A percentile compares a stretch with the other conserved stretches of the same genome.
phyloP scores from a whole-genome alignment of 2,329 filamentous ascomycete genomes.

The Aureobasidium sp. region DNA sequence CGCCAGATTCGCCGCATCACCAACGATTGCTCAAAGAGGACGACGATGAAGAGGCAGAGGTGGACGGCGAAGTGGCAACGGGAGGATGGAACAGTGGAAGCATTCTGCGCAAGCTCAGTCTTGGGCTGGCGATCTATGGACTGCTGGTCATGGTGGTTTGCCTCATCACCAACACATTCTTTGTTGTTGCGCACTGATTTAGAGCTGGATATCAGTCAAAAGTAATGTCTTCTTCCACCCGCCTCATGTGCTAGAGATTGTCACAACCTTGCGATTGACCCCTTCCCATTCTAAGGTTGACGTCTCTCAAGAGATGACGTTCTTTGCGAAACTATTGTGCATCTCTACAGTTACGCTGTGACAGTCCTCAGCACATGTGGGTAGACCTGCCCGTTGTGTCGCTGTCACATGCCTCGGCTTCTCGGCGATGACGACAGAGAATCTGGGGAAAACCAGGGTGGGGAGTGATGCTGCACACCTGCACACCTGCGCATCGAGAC shows the following conservation, averaged over 20 bases:
- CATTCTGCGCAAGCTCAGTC: constrained; percentile 62
- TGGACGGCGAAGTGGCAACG: constrained; percentile 30
- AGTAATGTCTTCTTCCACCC: not conserved
- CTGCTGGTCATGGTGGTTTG: constrained; percentile 84
- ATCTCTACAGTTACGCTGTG: too few relatives aligned
- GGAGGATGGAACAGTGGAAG: constrained; percentile 35
- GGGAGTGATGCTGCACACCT: not conserved
- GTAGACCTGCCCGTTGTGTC: not conserved
- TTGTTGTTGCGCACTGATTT: constrained; percentile 56
- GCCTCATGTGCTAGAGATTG: not conserved
- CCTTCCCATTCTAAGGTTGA: too few relatives aligned
- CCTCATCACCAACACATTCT: constrained; percentile 77
- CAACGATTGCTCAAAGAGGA: constrained; percentile 86
- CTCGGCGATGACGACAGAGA: not conserved
- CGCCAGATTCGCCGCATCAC: constrained; percentile 78
- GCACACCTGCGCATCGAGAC: not conserved
- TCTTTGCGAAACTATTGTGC: too few relatives aligned
- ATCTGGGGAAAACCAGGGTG: not conserved
- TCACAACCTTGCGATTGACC: too few relatives aligned
- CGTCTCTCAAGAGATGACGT: too few relatives aligned
- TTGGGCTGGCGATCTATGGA: constrained; percentile 77
- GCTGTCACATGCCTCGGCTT: constrained; percentile 7
- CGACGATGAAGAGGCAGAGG: constrained; percentile 67
- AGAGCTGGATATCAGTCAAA: not conserved
- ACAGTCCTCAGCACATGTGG: too few relatives aligned